Percentiles rank a stretch among this genome's conserved stretches.
Conservation (phyloP, 2,329 filamentous ascomycete species). For the Pseudogymnoascus sp. region DNA sequence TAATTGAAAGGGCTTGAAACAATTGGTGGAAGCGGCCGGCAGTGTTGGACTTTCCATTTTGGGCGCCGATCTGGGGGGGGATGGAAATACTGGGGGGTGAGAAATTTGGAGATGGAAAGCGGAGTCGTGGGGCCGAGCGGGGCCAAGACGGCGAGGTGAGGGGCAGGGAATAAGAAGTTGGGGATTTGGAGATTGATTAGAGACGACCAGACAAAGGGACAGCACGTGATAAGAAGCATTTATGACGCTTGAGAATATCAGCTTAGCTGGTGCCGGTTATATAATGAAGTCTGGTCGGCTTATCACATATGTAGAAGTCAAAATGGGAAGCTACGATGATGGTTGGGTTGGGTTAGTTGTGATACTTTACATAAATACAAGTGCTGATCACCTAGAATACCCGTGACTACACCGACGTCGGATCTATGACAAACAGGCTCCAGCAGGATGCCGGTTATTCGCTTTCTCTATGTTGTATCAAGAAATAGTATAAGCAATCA, state of each 20-base stretch:
- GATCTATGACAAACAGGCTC: neutral
- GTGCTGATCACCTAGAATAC: neutral
- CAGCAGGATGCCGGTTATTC: neutral
- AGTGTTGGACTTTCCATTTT: neutral
- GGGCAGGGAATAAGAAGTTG: neutral
- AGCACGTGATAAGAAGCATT: neutral
- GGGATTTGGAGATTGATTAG: constrained; percentile 1
- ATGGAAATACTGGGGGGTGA: neutral
- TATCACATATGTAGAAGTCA: neutral
- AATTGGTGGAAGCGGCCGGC: neutral
- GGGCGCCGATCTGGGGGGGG: neutral
- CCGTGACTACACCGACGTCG: neutral
- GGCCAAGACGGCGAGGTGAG: neutral
- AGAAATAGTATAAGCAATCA: neutral
- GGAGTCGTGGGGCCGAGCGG: neutral
- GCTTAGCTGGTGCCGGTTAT: neutral
- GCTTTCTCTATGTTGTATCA: neutral
- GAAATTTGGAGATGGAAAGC: neutral
- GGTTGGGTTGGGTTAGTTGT: neutral
- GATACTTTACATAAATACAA: neutral
- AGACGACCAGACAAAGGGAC: neutral
- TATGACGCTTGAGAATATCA: neutral
- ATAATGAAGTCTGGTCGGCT: neutral
- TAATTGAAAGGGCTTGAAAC: neutral
- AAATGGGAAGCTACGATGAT: neutral